Base-by-base conservation (phyloP, 805 yeast species). In the Saccharomycopsis schoenii region DNA sequence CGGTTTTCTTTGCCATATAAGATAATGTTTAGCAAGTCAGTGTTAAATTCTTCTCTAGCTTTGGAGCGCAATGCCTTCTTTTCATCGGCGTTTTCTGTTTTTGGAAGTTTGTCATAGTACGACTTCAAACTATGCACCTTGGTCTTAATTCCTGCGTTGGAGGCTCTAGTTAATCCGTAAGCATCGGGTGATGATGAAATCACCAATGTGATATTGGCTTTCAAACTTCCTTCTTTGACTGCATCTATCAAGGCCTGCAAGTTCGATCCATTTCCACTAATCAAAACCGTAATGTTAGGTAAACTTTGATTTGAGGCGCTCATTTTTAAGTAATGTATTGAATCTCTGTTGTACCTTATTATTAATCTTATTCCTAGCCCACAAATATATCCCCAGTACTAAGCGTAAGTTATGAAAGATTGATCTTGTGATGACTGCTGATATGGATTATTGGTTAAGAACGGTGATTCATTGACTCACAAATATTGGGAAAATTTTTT, bases 191-290 rank as follows among this genome's bases (percentile, higher is more conserved):
- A 83, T 15, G 97, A 92, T 10, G 98, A 91, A 34, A 94, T 81
- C 56, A 94, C 98, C 68, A 83, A 83, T 36, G 82, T 78, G 58
- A 94, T 88, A 39, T 76, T 74, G 1, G 83, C 86, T 11, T 79
- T 76, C 54, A 77, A 74, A 61, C 60, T 66, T 29, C 74, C 77
- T 15, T 68, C 72, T 2, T 67, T 66, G 43, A 77, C 72, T 0
- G 93, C 88, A 71, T 94, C 97, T 40, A 94, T 90, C 47, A 94
- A 76, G 0, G 99, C 98, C 72, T 94, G 99, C 47, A 94, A 76
- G 69, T 94, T 94, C n/a, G 97, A 84, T 1, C 99, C 99, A 36
- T 87, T 86, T 0, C 99, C 99, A 0, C 98, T 92, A 24, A 94
- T 94, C 43, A 94, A 80, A 0, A 94, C 97, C 1, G 73, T 67